Evolutionary conservation across 2,329 filamentous ascomycete genomes (phyloP).

Genomic region (Penicillium olsonii): DNA sequence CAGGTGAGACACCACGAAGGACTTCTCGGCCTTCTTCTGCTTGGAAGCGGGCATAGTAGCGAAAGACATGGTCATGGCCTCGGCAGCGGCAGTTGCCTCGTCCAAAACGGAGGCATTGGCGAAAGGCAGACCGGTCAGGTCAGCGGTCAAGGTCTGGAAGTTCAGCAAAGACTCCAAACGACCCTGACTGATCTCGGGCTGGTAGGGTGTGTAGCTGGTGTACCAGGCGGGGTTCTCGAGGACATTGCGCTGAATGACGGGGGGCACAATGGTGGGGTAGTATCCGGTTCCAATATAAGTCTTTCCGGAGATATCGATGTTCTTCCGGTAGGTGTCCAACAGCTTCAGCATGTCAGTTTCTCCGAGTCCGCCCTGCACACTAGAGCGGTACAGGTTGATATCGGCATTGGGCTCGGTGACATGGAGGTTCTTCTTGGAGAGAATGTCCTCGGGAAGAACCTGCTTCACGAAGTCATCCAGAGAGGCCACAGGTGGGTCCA

Average conservation of each 20-base stretch:
- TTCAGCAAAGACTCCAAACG: constrained; percentile 89
- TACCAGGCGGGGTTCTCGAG: constrained; percentile 96
- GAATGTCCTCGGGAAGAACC: constrained; percentile 78
- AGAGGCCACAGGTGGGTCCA: constrained; percentile 71
- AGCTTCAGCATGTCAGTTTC: constrained; percentile 46
- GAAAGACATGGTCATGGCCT: constrained; percentile 92
- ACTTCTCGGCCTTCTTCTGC: constrained; percentile 74
- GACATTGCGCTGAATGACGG: constrained; percentile 90
- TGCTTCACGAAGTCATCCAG: constrained; percentile 83
- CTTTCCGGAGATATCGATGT: constrained; percentile 63
- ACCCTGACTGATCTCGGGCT: constrained; percentile 95
- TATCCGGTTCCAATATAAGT: constrained; percentile 85
- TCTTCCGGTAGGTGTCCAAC: constrained; percentile 44
- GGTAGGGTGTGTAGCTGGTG: constrained; percentile 96
- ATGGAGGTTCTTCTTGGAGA: constrained; percentile 65
- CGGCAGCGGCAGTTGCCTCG: constrained; percentile 87
- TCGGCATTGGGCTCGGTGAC: constrained; percentile 53
- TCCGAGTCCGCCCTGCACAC: constrained; percentile 48
- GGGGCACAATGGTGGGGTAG: constrained; percentile 80
- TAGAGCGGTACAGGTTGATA: constrained; percentile 43
- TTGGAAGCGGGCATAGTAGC: constrained; percentile 71
- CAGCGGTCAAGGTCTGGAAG: constrained; percentile 90
- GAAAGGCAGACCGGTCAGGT: constrained; percentile 82
- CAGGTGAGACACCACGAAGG: constrained; percentile 78
- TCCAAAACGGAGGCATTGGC: constrained; percentile 90